Conservation (phyloP, 1,284 basidiomycete genomes). For the Coriolopsis trogii region DNA sequence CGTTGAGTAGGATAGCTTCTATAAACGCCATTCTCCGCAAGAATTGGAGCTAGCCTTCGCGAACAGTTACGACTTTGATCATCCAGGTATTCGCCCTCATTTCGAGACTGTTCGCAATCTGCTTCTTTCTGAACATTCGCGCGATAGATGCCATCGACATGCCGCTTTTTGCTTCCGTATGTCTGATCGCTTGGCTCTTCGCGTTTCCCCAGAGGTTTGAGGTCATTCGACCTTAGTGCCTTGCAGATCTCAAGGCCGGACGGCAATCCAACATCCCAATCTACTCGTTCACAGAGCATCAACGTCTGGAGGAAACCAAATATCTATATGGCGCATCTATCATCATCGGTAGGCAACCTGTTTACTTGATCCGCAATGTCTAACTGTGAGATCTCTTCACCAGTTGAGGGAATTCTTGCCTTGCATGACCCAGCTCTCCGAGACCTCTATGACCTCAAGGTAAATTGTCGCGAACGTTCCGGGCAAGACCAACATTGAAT, state of each 20-base stretch:
- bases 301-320: slow-evolving; percentile 82
- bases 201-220: not conserved
- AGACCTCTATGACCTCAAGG: slow-evolving; percentile 91
- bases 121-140: not conserved
- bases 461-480: slow-evolving; percentile 32
- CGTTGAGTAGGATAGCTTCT: slow-evolving; percentile 84
- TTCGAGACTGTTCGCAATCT: no score
- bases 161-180: slow-evolving; percentile 79
- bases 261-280: slow-evolving; percentile 87
- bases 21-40: slow-evolving; percentile 79
- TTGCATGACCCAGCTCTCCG: slow-evolving; percentile 81
- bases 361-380: not conserved
- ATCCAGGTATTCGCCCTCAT: slow-evolving; percentile 70
- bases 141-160: slow-evolving; percentile 83
- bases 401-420: slow-evolving; percentile 92
- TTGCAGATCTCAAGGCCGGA: slow-evolving; percentile 84
- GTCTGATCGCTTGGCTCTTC: slow-evolving; percentile 28
- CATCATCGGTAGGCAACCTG: slow-evolving; percentile 67
- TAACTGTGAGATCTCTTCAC: not conserved
- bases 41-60: slow-evolving; percentile 82
- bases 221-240: slow-evolving; percentile 54
- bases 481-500: not conserved
- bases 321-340: slow-evolving; percentile 97
- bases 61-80: slow-evolving; percentile 92
- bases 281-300: slow-evolving; percentile 93